These are phyloP conservation scores for Microcos paniculata DNA, from an alignment of 345 rosid species.

Conservation along the genomic window DNA sequence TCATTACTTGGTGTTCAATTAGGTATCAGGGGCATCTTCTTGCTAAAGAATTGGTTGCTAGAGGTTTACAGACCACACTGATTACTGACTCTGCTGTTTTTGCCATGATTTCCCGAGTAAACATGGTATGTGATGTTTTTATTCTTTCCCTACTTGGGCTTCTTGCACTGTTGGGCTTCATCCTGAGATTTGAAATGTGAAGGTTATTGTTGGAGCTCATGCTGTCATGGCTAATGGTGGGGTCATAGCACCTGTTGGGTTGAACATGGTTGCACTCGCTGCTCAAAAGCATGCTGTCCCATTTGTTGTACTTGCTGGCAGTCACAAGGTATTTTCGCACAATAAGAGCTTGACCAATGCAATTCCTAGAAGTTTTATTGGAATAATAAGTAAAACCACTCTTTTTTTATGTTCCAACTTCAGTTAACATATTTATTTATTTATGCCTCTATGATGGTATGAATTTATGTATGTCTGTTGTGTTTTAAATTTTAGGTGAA, in stretches of 20 bases:
- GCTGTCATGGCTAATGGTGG: conserved; percentile 99
- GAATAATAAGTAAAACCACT: background rate
- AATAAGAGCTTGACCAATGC: background rate
- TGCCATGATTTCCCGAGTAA: conserved; percentile 97
- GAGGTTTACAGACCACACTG: conserved; percentile 91
- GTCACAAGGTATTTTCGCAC: conserved; percentile 76
- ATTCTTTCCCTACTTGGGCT: background rate
- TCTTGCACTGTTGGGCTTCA: conserved; percentile 4
- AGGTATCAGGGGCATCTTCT: conserved; percentile 97
- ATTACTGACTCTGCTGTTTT: conserved; percentile 97
- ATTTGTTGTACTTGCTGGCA: conserved; percentile 94
- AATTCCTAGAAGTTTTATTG: conserved; percentile 9
- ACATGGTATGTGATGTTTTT: conserved; percentile 55
- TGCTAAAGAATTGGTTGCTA: conserved; percentile 85
- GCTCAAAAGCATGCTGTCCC: conserved; percentile 98
- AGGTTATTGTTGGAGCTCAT: conserved; percentile 99
- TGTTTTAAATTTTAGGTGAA: background rate
- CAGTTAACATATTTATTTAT: conserved; percentile 1
- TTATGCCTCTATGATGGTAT: background rate
- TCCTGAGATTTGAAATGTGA: conserved; percentile 25
- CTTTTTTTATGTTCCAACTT: background rate
- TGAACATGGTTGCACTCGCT: conserved; percentile 98
- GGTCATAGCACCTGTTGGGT: conserved; percentile 94
- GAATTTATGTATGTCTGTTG: background rate
- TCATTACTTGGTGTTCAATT: conserved; percentile 12